Conservation (phyloP, 345 rosid species). For the Limnanthes douglasii region DNA sequence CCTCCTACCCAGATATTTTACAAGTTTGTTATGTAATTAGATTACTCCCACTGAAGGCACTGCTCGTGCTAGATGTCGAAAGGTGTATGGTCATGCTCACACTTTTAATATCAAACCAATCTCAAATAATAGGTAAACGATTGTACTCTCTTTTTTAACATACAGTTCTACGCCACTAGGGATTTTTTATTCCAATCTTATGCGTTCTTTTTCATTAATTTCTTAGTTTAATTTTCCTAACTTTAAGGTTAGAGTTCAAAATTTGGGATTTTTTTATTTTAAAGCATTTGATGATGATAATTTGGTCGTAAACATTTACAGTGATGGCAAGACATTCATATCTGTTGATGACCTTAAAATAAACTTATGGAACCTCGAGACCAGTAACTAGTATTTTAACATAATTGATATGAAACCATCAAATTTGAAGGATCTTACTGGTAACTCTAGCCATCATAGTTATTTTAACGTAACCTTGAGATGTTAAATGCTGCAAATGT, state of each 20-base stretch:
- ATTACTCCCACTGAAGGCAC: constrained; percentile 17
- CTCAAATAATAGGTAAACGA: no score
- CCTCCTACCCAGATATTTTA: constrained; percentile 2
- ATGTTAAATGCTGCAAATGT: no score
- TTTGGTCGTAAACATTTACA: constrained; percentile 14
- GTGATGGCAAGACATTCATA: no score
- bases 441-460: constrained; percentile 15
- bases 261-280: background rate
- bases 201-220: no score
- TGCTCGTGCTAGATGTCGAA: constrained; percentile 42
- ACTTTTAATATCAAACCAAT: no score
- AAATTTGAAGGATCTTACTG: constrained; percentile 57
- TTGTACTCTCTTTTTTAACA: no score
- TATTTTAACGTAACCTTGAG: background rate
- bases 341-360: constrained; percentile 58
- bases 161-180: no score
- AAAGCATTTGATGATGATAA: constrained; percentile 6
- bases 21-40: constrained; percentile 20
- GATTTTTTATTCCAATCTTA: no score
- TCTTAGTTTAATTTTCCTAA: no score
- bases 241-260: no score
- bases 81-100: constrained; percentile 52
- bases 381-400: constrained; percentile 52
- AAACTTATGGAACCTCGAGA: constrained; percentile 67
- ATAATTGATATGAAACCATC: constrained; percentile 54